Base-by-base conservation (phyloP, 108 stramenopile species). In the Hondaea fermentalgiana region DNA sequence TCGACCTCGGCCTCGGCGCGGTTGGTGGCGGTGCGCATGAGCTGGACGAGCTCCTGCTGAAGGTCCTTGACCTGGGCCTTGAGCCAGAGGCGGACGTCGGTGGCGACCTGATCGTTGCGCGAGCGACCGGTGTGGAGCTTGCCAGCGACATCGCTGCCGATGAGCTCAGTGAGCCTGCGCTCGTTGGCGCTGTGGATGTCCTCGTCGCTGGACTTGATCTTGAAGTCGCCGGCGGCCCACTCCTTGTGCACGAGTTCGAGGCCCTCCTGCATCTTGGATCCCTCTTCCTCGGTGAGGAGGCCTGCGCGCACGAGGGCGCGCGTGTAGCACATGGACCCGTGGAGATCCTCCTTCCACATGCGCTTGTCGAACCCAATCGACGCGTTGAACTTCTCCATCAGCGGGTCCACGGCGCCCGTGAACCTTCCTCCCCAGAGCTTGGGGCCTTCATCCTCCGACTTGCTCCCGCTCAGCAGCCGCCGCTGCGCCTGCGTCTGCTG, bases 101-200 rank as follows among this genome's bases (percentile, higher is more conserved):
- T 98, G 55, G 98, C 98, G 29, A 99, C 98, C 90, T 97, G 97
- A 89, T 97, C 97, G 92, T 99, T 99, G 5, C 98, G 96, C 59
- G 95, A 95, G 58, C 98, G 96, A 16, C 98, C 99, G 17, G 99
- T 99, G 93, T 99, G 99, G 72, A 99, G 89, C 90, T 98, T 98
- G 53, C 98, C 98, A 45, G 97, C 99, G 29, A 95, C 49, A 19
- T 88, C 91, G 8, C 96, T 91, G 28, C 98, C 98, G 87, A 98
- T 93, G 51, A 98, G 89, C 93, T 99, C 99, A 0, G 98, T 98
- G 71, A 99, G 92, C 5, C 99, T 96, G 57, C 99, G 96, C 93
- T 99, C 99, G 90, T 99, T 98, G 64, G 98, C 98, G n/a, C 98
- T 99, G 92, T 99, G 99, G 88, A 99, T 98, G 93, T 99, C 99